Evolutionary conservation across 176 grass and related monocot genomes (phyloP).

Genomic region (Zea luxurians): DNA sequence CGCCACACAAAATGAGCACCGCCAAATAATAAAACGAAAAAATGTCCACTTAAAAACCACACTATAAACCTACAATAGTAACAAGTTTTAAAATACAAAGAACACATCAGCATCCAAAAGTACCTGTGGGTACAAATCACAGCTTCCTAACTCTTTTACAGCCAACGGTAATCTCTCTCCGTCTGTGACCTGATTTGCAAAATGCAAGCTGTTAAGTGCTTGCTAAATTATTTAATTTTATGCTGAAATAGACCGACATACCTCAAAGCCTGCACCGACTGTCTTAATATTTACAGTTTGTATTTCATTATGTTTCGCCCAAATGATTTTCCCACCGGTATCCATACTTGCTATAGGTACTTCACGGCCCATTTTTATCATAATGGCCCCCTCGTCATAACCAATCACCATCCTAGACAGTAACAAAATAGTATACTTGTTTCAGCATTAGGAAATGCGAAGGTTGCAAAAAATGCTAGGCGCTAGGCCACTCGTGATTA

Average conservation of each 20-base stretch:
- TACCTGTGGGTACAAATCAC: slow-evolving; percentile 98
- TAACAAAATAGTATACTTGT: slow-evolving; percentile 6
- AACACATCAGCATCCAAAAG: slow-evolving; percentile 26
- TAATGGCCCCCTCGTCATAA: slow-evolving; percentile 93
- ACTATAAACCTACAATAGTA: slow-evolving; percentile 18
- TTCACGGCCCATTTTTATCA: slow-evolving; percentile 99
- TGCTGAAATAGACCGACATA: slow-evolving; percentile 32
- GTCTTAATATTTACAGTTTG: slow-evolving; percentile 97
- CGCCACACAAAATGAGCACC: not conserved
- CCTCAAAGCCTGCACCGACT: slow-evolving; percentile 86
- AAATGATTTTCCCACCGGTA: slow-evolving; percentile 92
- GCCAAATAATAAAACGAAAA: not conserved
- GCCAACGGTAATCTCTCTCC: slow-evolving; percentile 93
- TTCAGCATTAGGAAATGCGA: slow-evolving; percentile 24
- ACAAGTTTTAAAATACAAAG: slow-evolving; percentile 25
- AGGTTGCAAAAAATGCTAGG: not conserved
- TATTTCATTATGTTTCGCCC: slow-evolving; percentile 98
- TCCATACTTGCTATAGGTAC: slow-evolving; percentile 99
- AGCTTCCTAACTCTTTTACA: slow-evolving; percentile 95
- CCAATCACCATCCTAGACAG: slow-evolving; percentile 88
- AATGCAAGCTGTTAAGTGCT: slow-evolving; percentile 25
- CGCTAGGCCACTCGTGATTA: too few species aligned
- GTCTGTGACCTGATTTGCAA: slow-evolving; percentile 66
- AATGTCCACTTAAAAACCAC: too few species aligned
- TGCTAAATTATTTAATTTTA: slow-evolving; percentile 18